Conservation (phyloP, 2,329 filamentous ascomycete species). For the Monosporascus sp. region DNA sequence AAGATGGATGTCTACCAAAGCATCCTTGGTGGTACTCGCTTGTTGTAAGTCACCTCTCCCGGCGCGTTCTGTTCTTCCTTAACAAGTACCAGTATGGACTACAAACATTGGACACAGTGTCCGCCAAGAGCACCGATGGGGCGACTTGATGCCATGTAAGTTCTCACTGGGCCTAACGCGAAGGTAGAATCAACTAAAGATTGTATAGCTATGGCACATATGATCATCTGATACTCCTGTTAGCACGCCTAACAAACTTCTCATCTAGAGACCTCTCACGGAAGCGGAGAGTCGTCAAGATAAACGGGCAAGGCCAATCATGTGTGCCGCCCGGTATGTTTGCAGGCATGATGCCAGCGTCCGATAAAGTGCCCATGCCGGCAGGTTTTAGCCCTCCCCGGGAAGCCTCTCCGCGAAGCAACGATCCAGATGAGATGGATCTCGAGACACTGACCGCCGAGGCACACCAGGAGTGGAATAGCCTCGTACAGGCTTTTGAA, state of each 20-base stretch:
- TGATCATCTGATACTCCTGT: slow-evolving; percentile 78
- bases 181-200: slow-evolving; percentile 16
- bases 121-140: slow-evolving; percentile 79
- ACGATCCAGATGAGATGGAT: slow-evolving; percentile 48
- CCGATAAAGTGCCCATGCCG: slow-evolving; percentile 45
- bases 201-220: slow-evolving; percentile 72
- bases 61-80: background rate
- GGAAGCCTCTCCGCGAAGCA: slow-evolving; percentile 36
- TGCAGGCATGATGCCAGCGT: slow-evolving; percentile 51
- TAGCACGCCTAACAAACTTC: slow-evolving; percentile 77
- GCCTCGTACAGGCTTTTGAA: slow-evolving; percentile 67
- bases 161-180: slow-evolving; percentile 2
- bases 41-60: slow-evolving; percentile 62
- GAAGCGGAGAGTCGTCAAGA: slow-evolving; percentile 65
- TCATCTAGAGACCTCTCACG: slow-evolving; percentile 69
- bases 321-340: slow-evolving; percentile 43
- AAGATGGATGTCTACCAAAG: slow-evolving; percentile 94
- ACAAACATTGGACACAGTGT: slow-evolving; percentile 77
- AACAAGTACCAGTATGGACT: slow-evolving; percentile 61
- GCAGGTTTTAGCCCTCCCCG: slow-evolving; percentile 51
- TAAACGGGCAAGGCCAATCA: slow-evolving; percentile 50
- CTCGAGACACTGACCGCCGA: slow-evolving; percentile 60
- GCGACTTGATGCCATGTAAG: slow-evolving; percentile 66
- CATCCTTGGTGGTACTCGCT: slow-evolving; percentile 75
- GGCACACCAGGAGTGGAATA: slow-evolving; percentile 75